Conservation (phyloP, 257 asterid species). For the Osmanthus fragrans region DNA sequence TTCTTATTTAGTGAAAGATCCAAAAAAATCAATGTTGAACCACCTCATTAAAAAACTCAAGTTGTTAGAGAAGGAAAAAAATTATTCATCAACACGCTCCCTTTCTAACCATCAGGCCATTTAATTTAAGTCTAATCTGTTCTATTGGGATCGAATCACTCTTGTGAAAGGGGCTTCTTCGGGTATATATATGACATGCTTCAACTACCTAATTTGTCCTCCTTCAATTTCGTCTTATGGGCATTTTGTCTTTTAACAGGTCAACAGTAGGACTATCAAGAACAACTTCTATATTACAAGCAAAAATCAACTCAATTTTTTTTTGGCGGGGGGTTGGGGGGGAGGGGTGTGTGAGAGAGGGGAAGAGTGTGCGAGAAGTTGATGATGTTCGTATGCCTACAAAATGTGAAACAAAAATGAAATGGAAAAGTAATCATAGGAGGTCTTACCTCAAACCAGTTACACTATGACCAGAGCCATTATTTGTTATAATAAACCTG, state of each 20-base stretch:
- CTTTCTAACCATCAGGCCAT: neutral
- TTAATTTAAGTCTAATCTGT: neutral
- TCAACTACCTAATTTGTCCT: neutral
- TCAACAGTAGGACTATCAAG: neutral
- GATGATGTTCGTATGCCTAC: neutral
- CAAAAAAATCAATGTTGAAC: neutral
- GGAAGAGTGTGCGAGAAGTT: neutral
- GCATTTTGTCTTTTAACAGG: neutral
- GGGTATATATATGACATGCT: neutral
- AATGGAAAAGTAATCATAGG: neutral
- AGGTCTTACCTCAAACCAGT: slow-evolving; percentile 68
- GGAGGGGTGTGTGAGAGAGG: neutral
- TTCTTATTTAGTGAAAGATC: neutral
- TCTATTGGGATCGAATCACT: neutral
- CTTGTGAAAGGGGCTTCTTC: neutral
- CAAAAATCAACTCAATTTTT: neutral
- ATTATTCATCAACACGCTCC: neutral
- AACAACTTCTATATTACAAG: neutral
- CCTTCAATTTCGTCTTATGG: neutral
- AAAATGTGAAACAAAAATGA: neutral
- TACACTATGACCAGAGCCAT: slow-evolving; percentile 80
- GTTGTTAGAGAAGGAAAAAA: neutral
- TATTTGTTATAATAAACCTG: slow-evolving; percentile 89
- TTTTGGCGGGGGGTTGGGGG: neutral
- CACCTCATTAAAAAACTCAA: neutral